phyloP scores from a whole-genome alignment of 2,329 filamentous ascomycete species.

The Aspergillus fructus region DNA sequence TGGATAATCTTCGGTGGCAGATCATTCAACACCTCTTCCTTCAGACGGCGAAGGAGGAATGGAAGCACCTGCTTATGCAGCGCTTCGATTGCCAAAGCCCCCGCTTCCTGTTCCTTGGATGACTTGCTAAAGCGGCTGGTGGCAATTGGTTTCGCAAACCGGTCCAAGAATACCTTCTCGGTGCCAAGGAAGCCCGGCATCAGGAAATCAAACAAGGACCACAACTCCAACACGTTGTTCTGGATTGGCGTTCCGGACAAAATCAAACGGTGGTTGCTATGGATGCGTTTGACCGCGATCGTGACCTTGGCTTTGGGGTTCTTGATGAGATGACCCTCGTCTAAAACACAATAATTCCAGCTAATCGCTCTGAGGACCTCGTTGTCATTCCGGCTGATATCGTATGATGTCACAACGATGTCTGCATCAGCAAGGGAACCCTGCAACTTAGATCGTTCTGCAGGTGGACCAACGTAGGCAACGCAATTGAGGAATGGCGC shows the following conservation, averaged over 20 bases:
- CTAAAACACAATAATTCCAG: constrained; percentile 97
- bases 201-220: constrained; percentile 97
- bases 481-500: constrained; percentile 89
- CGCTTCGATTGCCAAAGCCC: constrained; percentile 94
- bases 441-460: constrained; percentile 72
- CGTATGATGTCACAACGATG: constrained; percentile 95
- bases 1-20: constrained; percentile 97
- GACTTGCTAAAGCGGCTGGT: constrained; percentile 95
- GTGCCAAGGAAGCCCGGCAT: constrained; percentile 98
- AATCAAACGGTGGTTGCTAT: constrained; percentile 92
- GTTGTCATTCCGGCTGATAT: constrained; percentile 95
- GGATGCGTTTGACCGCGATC: constrained; percentile 82
- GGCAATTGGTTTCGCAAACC: constrained; percentile 92
- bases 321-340: constrained; percentile 98
- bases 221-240: constrained; percentile 94
- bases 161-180: constrained; percentile 94
- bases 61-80: constrained; percentile 96
- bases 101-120: constrained; percentile 96
- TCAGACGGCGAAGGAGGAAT: constrained; percentile 91
- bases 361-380: constrained; percentile 77
- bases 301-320: constrained; percentile 97
- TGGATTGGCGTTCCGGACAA: constrained; percentile 96
- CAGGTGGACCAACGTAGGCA: constrained; percentile 86
- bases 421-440: constrained; percentile 73
- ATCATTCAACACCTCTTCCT: constrained; percentile 96